phyloP scores from a whole-genome alignment of 2,329 filamentous ascomycete species.

The Pyricularia sp. region DNA sequence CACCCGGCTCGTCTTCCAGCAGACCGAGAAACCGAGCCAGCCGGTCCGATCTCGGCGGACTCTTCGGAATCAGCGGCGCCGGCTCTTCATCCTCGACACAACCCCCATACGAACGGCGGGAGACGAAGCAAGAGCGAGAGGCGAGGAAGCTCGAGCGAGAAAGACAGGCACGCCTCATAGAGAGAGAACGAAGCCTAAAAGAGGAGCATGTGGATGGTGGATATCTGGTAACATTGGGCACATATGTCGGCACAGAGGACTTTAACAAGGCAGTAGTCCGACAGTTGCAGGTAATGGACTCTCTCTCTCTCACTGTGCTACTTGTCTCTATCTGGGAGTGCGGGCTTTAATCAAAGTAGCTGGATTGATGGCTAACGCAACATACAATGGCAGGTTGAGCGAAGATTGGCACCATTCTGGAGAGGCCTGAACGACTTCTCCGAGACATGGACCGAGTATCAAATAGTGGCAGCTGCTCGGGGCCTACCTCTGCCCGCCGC shows the following conservation, averaged over 20 bases:
- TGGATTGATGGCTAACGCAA: conserved; percentile 6
- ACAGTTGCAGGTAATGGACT: conserved; percentile 66
- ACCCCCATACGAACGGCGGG: conserved; percentile 54
- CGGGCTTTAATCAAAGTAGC: conserved; percentile 8
- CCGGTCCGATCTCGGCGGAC: conserved; percentile 34
- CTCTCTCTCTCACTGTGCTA: neutral
- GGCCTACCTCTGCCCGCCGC: conserved; percentile 76
- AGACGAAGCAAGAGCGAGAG: conserved; percentile 88
- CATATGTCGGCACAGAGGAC: conserved; percentile 87
- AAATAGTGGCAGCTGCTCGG: conserved; percentile 83
- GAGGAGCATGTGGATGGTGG: conserved; percentile 94
- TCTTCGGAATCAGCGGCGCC: conserved; percentile 31
- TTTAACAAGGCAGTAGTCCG: conserved; percentile 84
- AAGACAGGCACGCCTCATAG: conserved; percentile 62
- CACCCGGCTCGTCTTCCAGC: conserved; percentile 8
- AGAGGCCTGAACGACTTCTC: conserved; percentile 84
- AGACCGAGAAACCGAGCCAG: conserved; percentile 22
- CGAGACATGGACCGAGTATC: conserved; percentile 84
- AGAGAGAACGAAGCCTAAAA: conserved; percentile 80
- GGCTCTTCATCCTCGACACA: conserved; percentile 28
- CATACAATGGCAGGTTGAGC: conserved; percentile 61
- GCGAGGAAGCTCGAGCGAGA: conserved; percentile 79
- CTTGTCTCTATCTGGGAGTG: neutral
- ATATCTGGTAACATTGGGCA: conserved; percentile 86
- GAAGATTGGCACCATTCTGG: conserved; percentile 91